Base-by-base conservation (phyloP, 179 eudicot species). In the Nepenthes alata region DNA sequence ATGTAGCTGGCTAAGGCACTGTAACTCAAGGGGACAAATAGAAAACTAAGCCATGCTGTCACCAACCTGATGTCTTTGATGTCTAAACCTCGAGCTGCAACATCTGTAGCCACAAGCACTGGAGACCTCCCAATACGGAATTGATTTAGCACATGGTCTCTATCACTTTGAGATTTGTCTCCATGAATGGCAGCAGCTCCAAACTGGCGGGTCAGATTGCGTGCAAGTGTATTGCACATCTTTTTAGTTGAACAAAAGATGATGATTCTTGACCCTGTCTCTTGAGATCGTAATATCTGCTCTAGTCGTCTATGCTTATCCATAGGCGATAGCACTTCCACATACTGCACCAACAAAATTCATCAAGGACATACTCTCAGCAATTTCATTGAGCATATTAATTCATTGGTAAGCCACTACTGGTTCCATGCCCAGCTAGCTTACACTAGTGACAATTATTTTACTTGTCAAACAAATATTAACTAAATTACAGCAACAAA, bases 101-200 rank as follows among this genome's bases (percentile, higher is more conserved):
- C 97, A 74, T 89, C 97, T 59, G 97, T 89, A 39, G 97, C 97
- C 6, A 89, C 97, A 72, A 89, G 87, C 57, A 89, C 74, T 13
- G 97, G 97, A 72, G 86, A 79, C 66, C 68, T 87, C 62, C 97
- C 97, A 47, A 70, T 60, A 14, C 95, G 87, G 37, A 89, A 89
- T 60, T 87, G 84, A 66, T 59, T 85, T 71, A 89, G 63, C 60
- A 87, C 97, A 69, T 74, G 67, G 67, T 89, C 97, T 58, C 97
- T 83, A 63, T 89, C 97, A 62, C 72, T 58, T 75, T 89, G 97
- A 55, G 87, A 83, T 70, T 89, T 89, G 68, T 89, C 97, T 48
- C 97, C 97, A 61, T 89, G 97, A 61, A 89, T 89, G 53, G 91
- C 95, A 80, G 89, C 82, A 75, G 95, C 89, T 70, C 91, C 91